These are phyloP conservation scores for Trichosporon sp. DNA, from an alignment of 1,284 basidiomycete genomes.

Conservation along the genomic window DNA sequence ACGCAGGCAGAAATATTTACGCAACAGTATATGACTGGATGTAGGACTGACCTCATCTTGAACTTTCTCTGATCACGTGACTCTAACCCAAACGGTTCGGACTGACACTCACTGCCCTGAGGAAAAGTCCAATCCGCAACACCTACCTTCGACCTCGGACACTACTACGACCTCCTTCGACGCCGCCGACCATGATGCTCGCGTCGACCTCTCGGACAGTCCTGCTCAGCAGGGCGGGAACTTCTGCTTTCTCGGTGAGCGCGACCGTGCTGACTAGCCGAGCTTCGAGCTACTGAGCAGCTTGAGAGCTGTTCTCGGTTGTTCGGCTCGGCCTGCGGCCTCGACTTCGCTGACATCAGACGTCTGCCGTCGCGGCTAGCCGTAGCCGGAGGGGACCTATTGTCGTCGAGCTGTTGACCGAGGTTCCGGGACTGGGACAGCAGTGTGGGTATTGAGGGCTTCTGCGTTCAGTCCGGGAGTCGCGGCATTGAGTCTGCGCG, in stretches of 20 bases:
- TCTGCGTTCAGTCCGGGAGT: too few species aligned
- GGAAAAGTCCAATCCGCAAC: background rate
- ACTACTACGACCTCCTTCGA: background rate
- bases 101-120: too few species aligned
- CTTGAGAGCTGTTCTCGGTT: background rate
- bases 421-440: conserved; percentile 31
- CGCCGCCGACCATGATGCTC: conserved; percentile 27
- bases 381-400: conserved; percentile 10
- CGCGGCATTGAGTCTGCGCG: too few species aligned
- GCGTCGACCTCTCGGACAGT: conserved; percentile 29
- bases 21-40: too few species aligned
- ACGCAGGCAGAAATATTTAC: background rate
- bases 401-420: conserved; percentile 34
- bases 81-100: background rate
- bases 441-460: conserved; percentile 13
- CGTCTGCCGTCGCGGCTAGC: conserved; percentile 12
- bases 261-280: background rate
- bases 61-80: background rate
- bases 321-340: background rate
- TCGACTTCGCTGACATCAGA: conserved; percentile 17
- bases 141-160: background rate
- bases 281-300: background rate
- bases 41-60: background rate
- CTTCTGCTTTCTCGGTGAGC: conserved; percentile 19
- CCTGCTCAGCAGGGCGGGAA: conserved; percentile 10